These are phyloP conservation scores for Mycena chlorophos DNA, from an alignment of 768 basidiomycete species.

Conservation along the genomic window DNA sequence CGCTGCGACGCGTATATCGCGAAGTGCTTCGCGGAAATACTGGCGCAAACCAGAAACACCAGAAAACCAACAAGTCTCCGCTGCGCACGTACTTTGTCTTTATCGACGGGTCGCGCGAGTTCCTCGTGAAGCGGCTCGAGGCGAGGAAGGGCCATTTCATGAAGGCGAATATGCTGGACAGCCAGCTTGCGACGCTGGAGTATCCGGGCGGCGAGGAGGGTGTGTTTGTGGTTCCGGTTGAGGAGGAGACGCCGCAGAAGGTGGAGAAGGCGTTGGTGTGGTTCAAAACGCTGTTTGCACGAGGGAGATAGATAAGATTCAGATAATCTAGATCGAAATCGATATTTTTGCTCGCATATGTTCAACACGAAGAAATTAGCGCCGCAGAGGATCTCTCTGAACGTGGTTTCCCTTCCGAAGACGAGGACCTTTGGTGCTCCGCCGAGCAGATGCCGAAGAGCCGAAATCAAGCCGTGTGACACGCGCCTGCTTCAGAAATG, in stretches of 20 bases:
- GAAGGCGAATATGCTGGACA: conserved; percentile 79
- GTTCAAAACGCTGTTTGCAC: conserved; percentile 25
- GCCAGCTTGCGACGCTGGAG: conserved; percentile 73
- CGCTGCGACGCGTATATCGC: conserved; percentile 79
- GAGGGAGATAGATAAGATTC: not conserved
- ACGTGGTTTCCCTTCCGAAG: too few relatives aligned
- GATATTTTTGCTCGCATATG: too few relatives aligned
- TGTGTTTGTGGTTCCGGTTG: conserved; percentile 62
- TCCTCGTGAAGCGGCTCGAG: conserved; percentile 64
- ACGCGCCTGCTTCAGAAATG: too few relatives aligned
- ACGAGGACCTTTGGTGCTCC: too few relatives aligned
- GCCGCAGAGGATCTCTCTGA: too few relatives aligned
- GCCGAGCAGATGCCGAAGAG: too few relatives aligned
- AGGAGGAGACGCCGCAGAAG: conserved; percentile 58
- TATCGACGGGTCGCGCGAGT: conserved; percentile 57
- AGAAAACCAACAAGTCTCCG: conserved; percentile 9
- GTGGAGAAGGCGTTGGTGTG: conserved; percentile 44
- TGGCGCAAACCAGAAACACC: conserved; percentile 8
- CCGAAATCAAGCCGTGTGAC: too few relatives aligned
- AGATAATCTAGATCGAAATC: too few relatives aligned
- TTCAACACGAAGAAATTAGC: too few relatives aligned
- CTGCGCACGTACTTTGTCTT: conserved; percentile 80
- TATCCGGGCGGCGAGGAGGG: conserved; percentile 65
- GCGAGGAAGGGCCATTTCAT: conserved; percentile 75
- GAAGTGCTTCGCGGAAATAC: conserved; percentile 69